Evolutionary conservation across 1,284 basidiomycete species (phyloP).

Genomic region (Puccinia polysora): DNA sequence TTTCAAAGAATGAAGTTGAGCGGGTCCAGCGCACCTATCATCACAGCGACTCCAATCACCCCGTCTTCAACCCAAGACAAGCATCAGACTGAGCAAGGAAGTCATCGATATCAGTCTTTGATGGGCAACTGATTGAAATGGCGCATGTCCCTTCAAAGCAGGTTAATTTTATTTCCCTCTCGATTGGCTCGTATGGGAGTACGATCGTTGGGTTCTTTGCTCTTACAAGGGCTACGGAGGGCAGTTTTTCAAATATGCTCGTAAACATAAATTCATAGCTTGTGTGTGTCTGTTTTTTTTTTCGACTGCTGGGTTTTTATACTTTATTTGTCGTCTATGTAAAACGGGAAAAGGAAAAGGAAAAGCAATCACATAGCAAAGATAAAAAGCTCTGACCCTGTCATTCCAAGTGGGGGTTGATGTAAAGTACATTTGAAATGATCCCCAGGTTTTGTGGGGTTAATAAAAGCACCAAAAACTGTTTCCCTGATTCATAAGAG

Average conservation of each 20-base stretch:
- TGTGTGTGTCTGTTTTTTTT: no score
- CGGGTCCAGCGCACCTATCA: not conserved
- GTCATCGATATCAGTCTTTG: not conserved
- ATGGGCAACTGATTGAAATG: not conserved
- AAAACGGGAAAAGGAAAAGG: not conserved
- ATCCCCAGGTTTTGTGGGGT: no score
- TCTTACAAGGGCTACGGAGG: not conserved
- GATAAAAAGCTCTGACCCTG: no score
- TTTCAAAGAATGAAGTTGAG: not conserved
- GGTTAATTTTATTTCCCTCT: not conserved
- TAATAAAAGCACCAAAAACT: no score
- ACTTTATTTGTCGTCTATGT: not conserved
- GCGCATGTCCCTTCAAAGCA: not conserved
- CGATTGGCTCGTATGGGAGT: not conserved
- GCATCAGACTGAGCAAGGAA: not conserved
- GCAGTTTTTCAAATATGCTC: conserved; percentile 19
- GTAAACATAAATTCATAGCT: no score
- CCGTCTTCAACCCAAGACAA: not conserved
- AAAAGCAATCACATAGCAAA: conserved; percentile 6
- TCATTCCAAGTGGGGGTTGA: no score
- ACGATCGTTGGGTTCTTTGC: not conserved
- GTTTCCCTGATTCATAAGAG: no score
- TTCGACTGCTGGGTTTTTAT: not conserved
- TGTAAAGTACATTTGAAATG: no score
- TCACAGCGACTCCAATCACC: not conserved